Percentiles rank a stretch among this genome's conserved stretches.
Evolutionary conservation across 768 basidiomycete species (phyloP).

Genomic region (Galerina sulciceps): DNA sequence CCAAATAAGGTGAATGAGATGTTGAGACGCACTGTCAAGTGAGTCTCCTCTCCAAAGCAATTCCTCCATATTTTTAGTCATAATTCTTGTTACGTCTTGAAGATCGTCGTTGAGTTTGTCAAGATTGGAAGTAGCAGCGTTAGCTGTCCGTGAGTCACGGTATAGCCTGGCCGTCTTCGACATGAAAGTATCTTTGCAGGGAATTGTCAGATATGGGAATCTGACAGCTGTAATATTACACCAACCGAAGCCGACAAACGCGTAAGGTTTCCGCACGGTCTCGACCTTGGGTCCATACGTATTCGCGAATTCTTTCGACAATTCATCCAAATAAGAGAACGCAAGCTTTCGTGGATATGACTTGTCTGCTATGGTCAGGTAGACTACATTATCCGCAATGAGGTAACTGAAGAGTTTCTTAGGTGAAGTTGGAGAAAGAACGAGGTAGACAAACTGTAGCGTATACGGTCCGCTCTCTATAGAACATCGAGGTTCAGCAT

Average conservation of each 20-base stretch:
- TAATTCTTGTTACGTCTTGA: constrained; percentile 97
- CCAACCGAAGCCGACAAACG: constrained; percentile 97
- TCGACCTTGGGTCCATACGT: constrained; percentile 96
- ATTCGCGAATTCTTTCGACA: constrained; percentile 93
- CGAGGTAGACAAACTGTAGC: constrained; percentile 74
- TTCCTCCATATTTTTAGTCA: constrained; percentile 99
- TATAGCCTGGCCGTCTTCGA: constrained; percentile 96
- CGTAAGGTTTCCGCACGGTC: constrained; percentile 93
- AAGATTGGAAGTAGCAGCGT: constrained; percentile 68
- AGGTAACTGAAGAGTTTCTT: constrained; percentile 73
- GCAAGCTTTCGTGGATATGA: constrained; percentile 97
- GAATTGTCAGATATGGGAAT: constrained; percentile 3
- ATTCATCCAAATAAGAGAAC: constrained; percentile 96
- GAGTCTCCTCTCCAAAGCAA: constrained; percentile 97
- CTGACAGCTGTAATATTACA: constrained; percentile 9
- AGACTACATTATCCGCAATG: constrained; percentile 92
- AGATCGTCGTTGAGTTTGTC: constrained; percentile 94
- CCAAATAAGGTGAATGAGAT: too few species aligned
- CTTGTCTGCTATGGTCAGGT: constrained; percentile 93
- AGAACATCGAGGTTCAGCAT: constrained; percentile 94
- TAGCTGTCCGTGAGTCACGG: constrained; percentile 88
- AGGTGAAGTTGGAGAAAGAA: background rate
- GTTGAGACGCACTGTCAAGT: constrained; percentile 74
- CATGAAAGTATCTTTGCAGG: constrained; percentile 90
- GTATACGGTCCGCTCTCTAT: constrained; percentile 96